These are phyloP conservation scores for Rhynchospora pubera DNA, from an alignment of 176 grass and related monocot species.

Conservation along the genomic window DNA sequence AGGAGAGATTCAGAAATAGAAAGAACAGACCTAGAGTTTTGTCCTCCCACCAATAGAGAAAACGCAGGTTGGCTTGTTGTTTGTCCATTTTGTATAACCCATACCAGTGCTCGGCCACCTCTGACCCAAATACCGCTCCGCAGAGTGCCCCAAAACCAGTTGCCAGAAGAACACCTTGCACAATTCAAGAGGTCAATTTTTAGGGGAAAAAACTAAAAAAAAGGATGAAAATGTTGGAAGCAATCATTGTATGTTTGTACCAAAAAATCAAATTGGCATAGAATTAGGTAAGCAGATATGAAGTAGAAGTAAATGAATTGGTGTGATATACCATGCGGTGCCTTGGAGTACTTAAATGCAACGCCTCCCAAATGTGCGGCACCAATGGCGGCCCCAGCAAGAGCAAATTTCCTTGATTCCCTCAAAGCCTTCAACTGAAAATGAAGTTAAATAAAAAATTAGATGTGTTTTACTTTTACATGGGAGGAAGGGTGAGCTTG, in stretches of 20 bases:
- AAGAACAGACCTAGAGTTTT: constrained; percentile 70
- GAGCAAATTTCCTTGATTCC: constrained; percentile 73
- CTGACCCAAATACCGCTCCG: constrained; percentile 58
- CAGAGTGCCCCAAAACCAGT: constrained; percentile 74
- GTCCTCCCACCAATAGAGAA: constrained; percentile 99
- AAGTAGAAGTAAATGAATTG: no score
- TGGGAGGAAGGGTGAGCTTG: no score
- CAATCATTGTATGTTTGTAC: background rate
- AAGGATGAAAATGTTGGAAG: background rate
- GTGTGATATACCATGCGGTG: constrained; percentile 63
- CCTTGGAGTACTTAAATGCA: constrained; percentile 81
- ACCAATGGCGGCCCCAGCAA: constrained; percentile 50
- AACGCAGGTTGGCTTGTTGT: constrained; percentile 74
- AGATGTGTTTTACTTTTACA: no score
- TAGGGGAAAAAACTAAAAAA: no score
- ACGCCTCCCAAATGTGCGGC: constrained; percentile 71
- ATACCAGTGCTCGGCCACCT: constrained; percentile 94
- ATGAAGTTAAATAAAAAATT: no score
- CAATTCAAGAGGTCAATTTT: background rate
- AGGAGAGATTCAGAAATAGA: background rate
- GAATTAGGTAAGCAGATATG: no score
- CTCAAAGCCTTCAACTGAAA: constrained; percentile 67
- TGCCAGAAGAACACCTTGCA: constrained; percentile 62
- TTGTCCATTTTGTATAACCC: constrained; percentile 91
- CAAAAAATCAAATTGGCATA: no score